Evolutionary conservation across 139 green algal species (phyloP).

Genomic region (Zygnema cylindricum): DNA sequence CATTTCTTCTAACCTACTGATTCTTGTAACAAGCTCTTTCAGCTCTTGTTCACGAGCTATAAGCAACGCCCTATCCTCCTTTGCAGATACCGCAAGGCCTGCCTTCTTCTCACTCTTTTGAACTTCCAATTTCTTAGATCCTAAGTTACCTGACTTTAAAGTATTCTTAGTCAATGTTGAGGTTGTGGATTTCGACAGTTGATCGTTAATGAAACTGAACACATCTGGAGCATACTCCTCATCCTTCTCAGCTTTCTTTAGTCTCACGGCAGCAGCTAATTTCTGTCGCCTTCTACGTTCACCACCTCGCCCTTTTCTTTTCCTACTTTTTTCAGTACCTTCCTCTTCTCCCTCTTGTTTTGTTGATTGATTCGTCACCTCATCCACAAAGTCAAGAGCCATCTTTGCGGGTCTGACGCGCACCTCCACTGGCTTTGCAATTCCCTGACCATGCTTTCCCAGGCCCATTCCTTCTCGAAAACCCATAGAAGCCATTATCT

Average conservation of each 20-base stretch:
- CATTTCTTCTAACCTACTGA: slow-evolving; percentile 52
- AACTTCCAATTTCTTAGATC: background rate
- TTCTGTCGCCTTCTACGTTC: slow-evolving; percentile 13
- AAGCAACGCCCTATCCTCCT: no score
- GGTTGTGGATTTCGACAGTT: background rate
- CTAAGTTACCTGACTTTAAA: background rate
- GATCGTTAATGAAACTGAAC: slow-evolving; percentile 42
- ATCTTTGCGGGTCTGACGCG: background rate
- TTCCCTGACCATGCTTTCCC: slow-evolving; percentile 34
- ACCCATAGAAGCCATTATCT: slow-evolving; percentile 58
- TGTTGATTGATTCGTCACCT: no score
- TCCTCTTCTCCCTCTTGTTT: slow-evolving; percentile 31
- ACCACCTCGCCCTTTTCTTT: slow-evolving; percentile 49
- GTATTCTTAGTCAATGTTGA: background rate
- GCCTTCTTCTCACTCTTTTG: background rate
- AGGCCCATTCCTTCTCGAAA: slow-evolving; percentile 38
- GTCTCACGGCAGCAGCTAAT: background rate
- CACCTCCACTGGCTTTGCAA: slow-evolving; percentile 32
- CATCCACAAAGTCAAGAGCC: slow-evolving; percentile 23
- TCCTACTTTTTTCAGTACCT: slow-evolving; percentile 34
- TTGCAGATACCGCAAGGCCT: slow-evolving; percentile 4
- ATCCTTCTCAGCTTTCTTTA: slow-evolving; percentile 9
- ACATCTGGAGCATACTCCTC: slow-evolving; percentile 10
- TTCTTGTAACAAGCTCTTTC: slow-evolving; percentile 9
- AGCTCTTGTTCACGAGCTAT: no score